Evolutionary conservation across 208 protist genomes (phyloP).

Genomic region (Trypanosoma brucei): DNA sequence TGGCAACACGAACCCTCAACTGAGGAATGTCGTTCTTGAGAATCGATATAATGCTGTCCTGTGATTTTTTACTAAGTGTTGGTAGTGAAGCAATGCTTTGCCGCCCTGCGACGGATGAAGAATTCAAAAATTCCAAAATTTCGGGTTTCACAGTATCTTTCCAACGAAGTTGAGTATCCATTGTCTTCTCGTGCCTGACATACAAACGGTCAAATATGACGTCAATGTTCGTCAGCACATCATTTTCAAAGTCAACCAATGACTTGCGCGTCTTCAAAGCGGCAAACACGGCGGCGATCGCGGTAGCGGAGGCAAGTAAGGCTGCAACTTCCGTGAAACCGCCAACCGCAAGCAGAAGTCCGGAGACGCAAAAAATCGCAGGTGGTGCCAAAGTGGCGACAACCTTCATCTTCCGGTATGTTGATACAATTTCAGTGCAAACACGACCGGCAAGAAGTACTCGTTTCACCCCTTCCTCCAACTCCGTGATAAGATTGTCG

Average conservation of each 20-base stretch:
- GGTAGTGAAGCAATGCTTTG: constrained; percentile 34
- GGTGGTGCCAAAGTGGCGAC: constrained; percentile 11
- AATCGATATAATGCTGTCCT: constrained; percentile 28
- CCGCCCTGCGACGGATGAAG: constrained; percentile 16
- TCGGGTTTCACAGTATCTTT: constrained; percentile 48
- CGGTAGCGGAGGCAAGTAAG: constrained; percentile 15
- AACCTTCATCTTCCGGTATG: constrained; percentile 32
- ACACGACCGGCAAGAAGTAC: constrained; percentile 51
- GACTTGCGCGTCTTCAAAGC: constrained; percentile 13
- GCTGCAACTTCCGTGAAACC: constrained; percentile 23
- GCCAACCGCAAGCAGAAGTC: constrained; percentile 18
- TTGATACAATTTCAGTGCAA: constrained; percentile 36
- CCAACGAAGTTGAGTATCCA: constrained; percentile 56
- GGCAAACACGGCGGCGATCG: neutral
- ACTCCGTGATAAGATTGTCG: constrained; percentile 75
- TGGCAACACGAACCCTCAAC: constrained; percentile 35
- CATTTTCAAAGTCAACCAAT: constrained; percentile 28
- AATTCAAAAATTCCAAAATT: constrained; percentile 26
- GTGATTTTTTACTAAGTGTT: constrained; percentile 29
- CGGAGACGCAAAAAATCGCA: constrained; percentile 13
- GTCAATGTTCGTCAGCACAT: constrained; percentile 30
- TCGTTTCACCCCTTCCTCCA: constrained; percentile 50
- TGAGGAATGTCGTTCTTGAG: constrained; percentile 37
- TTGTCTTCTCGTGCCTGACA: constrained; percentile 33
- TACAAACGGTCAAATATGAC: constrained; percentile 37